Evolutionary conservation across 2,329 filamentous ascomycete species (phyloP).

Genomic region (Parastagonospora avenae): DNA sequence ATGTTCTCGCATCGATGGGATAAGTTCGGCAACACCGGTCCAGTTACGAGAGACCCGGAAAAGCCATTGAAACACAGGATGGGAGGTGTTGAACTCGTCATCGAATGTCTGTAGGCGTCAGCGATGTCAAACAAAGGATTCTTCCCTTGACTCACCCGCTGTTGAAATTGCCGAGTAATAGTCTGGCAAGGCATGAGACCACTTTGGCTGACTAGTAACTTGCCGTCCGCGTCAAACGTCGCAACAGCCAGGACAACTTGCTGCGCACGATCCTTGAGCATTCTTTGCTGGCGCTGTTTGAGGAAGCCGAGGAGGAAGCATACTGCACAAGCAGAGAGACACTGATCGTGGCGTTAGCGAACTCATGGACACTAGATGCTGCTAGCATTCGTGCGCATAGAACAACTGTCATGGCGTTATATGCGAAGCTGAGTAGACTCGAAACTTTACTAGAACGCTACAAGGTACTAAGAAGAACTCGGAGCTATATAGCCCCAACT

Average conservation of each 20-base stretch:
- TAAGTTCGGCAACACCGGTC: conserved; percentile 68
- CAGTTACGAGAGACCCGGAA: conserved; percentile 82
- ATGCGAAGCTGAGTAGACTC: too few relatives aligned
- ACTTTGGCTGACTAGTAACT: conserved; percentile 71
- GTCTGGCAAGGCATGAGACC: conserved; percentile 73
- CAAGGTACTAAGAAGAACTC: too few relatives aligned
- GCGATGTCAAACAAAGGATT: conserved; percentile 54
- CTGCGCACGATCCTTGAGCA: conserved; percentile 54
- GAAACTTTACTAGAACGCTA: too few relatives aligned
- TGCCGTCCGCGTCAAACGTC: conserved; percentile 70
- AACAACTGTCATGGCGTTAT: too few relatives aligned
- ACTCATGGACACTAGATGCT: conserved; percentile 65
- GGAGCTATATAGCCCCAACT: too few relatives aligned
- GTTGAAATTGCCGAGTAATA: conserved; percentile 68
- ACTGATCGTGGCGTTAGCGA: conserved; percentile 62
- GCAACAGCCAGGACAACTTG: conserved; percentile 63
- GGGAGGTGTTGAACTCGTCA: conserved; percentile 75
- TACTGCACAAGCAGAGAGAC: conserved; percentile 47
- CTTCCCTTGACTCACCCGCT: conserved; percentile 54
- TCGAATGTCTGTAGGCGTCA: conserved; percentile 58
- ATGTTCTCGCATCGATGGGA: conserved; percentile 75
- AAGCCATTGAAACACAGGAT: conserved; percentile 86
- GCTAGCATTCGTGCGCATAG: too few relatives aligned
- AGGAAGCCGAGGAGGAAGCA: conserved; percentile 44
- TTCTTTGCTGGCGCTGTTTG: conserved; percentile 45